Conservation (phyloP, 2,329 filamentous ascomycete species). For the Cladosporium cucumerinum region DNA sequence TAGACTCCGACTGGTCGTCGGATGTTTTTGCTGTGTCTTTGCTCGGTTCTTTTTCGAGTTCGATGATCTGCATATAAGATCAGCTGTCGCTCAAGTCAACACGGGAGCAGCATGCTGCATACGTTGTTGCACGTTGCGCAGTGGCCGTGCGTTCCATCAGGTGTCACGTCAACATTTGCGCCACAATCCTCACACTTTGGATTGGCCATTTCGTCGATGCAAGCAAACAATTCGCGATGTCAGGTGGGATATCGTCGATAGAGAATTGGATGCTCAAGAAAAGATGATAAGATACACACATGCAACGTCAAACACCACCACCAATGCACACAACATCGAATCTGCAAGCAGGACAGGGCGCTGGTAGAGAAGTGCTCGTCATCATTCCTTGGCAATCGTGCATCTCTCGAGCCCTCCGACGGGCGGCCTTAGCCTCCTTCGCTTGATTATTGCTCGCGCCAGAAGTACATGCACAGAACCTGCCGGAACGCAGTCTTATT, state of each 20-base stretch:
- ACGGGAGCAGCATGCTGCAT: constrained; percentile 1
- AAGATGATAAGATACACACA: not conserved
- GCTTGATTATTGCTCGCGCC: not conserved
- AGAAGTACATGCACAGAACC: not conserved
- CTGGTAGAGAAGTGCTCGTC: not conserved
- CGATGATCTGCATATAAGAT: not conserved
- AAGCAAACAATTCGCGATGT: constrained; percentile 6
- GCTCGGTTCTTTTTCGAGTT: not conserved
- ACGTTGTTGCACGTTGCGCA: constrained; percentile 14
- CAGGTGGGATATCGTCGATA: not conserved
- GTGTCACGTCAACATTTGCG: constrained; percentile 5
- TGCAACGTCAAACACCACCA: constrained; percentile 3
- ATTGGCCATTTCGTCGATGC: too few relatives aligned
- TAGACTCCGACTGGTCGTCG: not conserved
- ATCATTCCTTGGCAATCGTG: not conserved
- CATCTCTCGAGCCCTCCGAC: not conserved
- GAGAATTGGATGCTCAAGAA: not conserved
- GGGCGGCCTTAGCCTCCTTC: not conserved
- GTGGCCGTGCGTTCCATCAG: constrained; percentile 9
- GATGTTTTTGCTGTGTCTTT: not conserved
- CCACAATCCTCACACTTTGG: constrained; percentile 5
- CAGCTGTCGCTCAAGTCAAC: not conserved
- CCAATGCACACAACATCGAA: not conserved
- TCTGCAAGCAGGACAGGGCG: not conserved
- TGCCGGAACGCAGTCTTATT: not conserved